Percentiles rank a stretch among this genome's conserved stretches.
These are phyloP conservation scores for Sclerotinia subarctica DNA, from an alignment of 2,329 filamentous ascomycete species.

Conservation along the genomic window DNA sequence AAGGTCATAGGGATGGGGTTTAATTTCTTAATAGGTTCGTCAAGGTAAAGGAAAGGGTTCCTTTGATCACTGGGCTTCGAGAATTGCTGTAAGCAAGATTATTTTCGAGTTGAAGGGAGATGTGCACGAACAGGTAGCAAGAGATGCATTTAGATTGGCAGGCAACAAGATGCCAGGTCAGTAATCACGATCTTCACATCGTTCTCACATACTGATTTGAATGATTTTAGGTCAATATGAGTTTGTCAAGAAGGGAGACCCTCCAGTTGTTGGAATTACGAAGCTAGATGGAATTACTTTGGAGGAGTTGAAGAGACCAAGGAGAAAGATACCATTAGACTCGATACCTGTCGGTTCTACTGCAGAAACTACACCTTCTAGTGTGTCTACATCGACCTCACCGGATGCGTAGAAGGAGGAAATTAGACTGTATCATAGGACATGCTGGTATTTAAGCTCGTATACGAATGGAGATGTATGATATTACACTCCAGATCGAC, in stretches of 20 bases:
- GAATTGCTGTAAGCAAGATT: constrained; percentile 86
- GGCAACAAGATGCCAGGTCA: constrained; percentile 91
- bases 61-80: constrained; percentile 93
- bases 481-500: background rate
- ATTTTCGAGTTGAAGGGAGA: constrained; percentile 90
- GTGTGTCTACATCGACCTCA: constrained; percentile 32
- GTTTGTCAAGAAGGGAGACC: constrained; percentile 89
- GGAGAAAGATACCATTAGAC: constrained; percentile 46
- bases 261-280: constrained; percentile 86
- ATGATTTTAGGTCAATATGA: constrained; percentile 68
- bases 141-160: constrained; percentile 89
- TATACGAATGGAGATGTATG: constrained; percentile 10
- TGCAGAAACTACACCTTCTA: constrained; percentile 24
- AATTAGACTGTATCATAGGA: constrained; percentile 21
- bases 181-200: constrained; percentile 35
- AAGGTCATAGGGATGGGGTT: background rate
- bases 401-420: constrained; percentile 30
- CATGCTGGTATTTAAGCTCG: background rate
- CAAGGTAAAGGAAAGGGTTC: constrained; percentile 99
- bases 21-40: constrained; percentile 58
- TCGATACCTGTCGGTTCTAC: constrained; percentile 27
- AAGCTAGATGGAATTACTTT: constrained; percentile 81
- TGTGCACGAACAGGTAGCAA: constrained; percentile 89
- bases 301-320: constrained; percentile 77
- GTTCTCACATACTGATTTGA: constrained; percentile 30